These are phyloP conservation scores for Fusarium transvaalense DNA, from an alignment of 2,329 filamentous ascomycete species.

Conservation along the genomic window DNA sequence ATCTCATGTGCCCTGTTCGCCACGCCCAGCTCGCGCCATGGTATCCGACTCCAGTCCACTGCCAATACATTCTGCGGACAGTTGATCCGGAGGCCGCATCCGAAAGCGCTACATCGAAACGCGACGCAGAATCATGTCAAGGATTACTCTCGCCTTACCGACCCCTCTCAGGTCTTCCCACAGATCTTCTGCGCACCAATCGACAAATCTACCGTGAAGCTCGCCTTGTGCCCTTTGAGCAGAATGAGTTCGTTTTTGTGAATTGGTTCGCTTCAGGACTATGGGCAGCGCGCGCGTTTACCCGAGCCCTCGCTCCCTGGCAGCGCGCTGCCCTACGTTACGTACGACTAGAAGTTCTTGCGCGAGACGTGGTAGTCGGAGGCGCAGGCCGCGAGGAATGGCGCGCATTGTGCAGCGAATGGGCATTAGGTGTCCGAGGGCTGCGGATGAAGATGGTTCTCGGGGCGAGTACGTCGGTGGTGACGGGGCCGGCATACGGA, in stretches of 20 bases:
- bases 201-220: slow-evolving; percentile 60
- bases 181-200: slow-evolving; percentile 55
- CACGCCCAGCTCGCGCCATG: slow-evolving; percentile 56
- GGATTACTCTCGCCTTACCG: slow-evolving; percentile 52
- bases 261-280: slow-evolving; percentile 62
- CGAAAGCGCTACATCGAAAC: neutral
- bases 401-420: slow-evolving; percentile 54
- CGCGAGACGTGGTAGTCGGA: slow-evolving; percentile 52
- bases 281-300: slow-evolving; percentile 56
- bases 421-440: slow-evolving; percentile 54
- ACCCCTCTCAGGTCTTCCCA: slow-evolving; percentile 57
- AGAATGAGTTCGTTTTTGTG: slow-evolving; percentile 62
- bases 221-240: slow-evolving; percentile 55
- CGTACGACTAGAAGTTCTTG: slow-evolving; percentile 57
- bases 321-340: slow-evolving; percentile 58
- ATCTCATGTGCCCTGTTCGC: slow-evolving; percentile 55
- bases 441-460: slow-evolving; percentile 57
- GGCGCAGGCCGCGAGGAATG: slow-evolving; percentile 51
- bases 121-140: neutral
- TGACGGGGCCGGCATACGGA: slow-evolving; percentile 40
- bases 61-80: slow-evolving; percentile 50
- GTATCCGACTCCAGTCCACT: slow-evolving; percentile 54
- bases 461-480: slow-evolving; percentile 40
- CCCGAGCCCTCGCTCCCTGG: slow-evolving; percentile 55
- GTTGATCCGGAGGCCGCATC: slow-evolving; percentile 10